Conservation (phyloP, 768 basidiomycete species). For the Lentinula boryana region DNA sequence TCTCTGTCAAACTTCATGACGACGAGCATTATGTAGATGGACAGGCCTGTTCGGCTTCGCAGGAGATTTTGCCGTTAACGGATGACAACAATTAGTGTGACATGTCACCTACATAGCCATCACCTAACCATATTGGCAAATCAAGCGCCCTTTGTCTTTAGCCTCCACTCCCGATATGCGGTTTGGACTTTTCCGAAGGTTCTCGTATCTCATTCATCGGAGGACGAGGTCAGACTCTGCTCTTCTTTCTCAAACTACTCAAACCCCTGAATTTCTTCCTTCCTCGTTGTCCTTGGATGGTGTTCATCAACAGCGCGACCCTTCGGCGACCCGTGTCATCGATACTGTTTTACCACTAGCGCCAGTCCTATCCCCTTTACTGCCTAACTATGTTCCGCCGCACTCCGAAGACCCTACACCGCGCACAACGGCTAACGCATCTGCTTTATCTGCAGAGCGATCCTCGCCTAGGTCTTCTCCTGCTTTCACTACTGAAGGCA, state of each 20-base stretch:
- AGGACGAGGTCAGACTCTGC: conserved; percentile 5
- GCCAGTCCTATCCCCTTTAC: not conserved
- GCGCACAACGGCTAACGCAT: not conserved
- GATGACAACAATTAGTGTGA: too few relatives aligned
- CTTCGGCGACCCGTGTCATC: not conserved
- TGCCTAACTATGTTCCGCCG: not conserved
- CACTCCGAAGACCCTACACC: not conserved
- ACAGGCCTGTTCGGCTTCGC: too few relatives aligned
- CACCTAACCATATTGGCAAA: not conserved
- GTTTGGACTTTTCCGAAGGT: not conserved
- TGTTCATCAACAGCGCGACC: not conserved
- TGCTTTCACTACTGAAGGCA: not conserved
- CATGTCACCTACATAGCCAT: too few relatives aligned
- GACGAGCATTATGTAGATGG: not conserved
- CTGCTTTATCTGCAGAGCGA: not conserved
- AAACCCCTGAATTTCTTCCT: not conserved
- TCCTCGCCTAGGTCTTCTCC: not conserved
- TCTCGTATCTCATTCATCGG: conserved; percentile 5
- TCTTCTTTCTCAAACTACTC: not conserved
- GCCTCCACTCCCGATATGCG: not conserved
- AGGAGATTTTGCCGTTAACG: too few relatives aligned
- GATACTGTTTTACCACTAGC: conserved; percentile 1
- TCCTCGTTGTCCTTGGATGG: not conserved
- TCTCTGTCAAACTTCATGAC: not conserved
- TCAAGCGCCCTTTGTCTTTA: not conserved